Evolutionary conservation across 495 filamentous ascomycete genomes (phyloP).

Genomic region (Bathelium albidoporum): DNA sequence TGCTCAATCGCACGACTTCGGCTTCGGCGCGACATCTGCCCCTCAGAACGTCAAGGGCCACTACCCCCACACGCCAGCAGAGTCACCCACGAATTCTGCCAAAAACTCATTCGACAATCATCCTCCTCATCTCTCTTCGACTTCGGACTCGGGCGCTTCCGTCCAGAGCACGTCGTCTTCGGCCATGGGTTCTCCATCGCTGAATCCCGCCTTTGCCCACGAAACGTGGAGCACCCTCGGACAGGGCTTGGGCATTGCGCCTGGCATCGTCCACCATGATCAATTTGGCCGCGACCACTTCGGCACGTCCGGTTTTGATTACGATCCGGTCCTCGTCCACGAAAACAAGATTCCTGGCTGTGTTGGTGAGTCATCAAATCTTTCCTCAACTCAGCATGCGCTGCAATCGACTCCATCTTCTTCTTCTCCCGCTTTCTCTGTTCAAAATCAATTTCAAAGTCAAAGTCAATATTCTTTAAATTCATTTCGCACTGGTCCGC

Average conservation of each 20-base stretch:
- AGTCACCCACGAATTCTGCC: constrained; percentile 25
- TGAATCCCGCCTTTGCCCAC: constrained; percentile 44
- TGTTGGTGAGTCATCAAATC: constrained; percentile 65
- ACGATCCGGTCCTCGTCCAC: constrained; percentile 41
- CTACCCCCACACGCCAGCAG: constrained; percentile 16
- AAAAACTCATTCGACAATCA: constrained; percentile 29
- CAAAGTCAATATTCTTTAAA: constrained; percentile 1
- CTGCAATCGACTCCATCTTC: constrained; percentile 16
- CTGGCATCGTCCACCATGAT: constrained; percentile 56
- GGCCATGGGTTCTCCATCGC: constrained; percentile 67
- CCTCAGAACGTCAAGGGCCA: constrained; percentile 7
- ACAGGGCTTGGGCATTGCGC: constrained; percentile 52
- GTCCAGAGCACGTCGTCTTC: constrained; percentile 65
- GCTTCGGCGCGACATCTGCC: neutral
- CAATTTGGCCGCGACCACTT: constrained; percentile 39
- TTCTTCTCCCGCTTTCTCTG: constrained; percentile 16
- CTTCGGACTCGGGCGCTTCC: constrained; percentile 65
- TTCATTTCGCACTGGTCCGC: constrained; percentile 1
- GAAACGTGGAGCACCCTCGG: constrained; percentile 49
- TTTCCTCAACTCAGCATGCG: constrained; percentile 28
- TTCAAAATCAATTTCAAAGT: neutral
- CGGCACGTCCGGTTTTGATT: constrained; percentile 43
- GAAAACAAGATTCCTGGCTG: constrained; percentile 54
- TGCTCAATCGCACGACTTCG: constrained; percentile 1
- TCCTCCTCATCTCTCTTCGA: constrained; percentile 44